These are phyloP conservation scores for Herpotrichia juniperi DNA, from an alignment of 2,329 filamentous ascomycete species.

Conservation along the genomic window DNA sequence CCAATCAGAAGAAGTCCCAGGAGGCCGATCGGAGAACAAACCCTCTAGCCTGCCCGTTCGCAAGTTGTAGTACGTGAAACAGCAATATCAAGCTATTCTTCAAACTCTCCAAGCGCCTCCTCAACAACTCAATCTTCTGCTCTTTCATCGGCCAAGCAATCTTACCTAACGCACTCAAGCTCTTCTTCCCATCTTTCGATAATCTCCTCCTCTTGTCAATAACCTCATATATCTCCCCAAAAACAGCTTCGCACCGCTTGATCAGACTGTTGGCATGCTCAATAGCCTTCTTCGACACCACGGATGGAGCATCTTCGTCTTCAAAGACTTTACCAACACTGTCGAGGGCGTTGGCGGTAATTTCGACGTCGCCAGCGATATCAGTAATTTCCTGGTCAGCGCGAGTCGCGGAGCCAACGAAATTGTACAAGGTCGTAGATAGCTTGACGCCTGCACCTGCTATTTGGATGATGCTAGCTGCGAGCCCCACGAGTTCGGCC, in stretches of 20 bases:
- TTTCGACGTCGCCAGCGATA: constrained; percentile 32
- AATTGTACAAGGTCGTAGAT: constrained; percentile 29
- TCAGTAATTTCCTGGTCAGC: constrained; percentile 30
- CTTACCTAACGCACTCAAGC: constrained; percentile 21
- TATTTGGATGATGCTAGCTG: constrained; percentile 32
- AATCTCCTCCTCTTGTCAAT: constrained; percentile 25
- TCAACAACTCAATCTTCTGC: constrained; percentile 29
- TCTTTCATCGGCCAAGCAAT: constrained; percentile 32
- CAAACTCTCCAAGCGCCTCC: constrained; percentile 30
- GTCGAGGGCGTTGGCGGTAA: constrained; percentile 30
- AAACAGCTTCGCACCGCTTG: constrained; percentile 31
- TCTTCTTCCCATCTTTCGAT: constrained; percentile 22
- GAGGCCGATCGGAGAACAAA: constrained; percentile 1
- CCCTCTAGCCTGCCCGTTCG: constrained; percentile 28
- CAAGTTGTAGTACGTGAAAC: constrained; percentile 33
- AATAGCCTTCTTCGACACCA: constrained; percentile 29
- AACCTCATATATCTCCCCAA: constrained; percentile 28
- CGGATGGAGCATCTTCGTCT: constrained; percentile 14
- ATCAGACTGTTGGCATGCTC: constrained; percentile 28
- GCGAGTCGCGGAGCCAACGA: constrained; percentile 21
- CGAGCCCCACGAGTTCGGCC: constrained; percentile 30
- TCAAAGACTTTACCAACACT: constrained; percentile 28
- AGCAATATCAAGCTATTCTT: constrained; percentile 34
- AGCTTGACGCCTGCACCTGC: constrained; percentile 29
- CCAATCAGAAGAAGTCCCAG: background rate